These are phyloP conservation scores for Pseudocercospora crystallina DNA, from an alignment of 2,329 filamentous ascomycete species.

Conservation along the genomic window DNA sequence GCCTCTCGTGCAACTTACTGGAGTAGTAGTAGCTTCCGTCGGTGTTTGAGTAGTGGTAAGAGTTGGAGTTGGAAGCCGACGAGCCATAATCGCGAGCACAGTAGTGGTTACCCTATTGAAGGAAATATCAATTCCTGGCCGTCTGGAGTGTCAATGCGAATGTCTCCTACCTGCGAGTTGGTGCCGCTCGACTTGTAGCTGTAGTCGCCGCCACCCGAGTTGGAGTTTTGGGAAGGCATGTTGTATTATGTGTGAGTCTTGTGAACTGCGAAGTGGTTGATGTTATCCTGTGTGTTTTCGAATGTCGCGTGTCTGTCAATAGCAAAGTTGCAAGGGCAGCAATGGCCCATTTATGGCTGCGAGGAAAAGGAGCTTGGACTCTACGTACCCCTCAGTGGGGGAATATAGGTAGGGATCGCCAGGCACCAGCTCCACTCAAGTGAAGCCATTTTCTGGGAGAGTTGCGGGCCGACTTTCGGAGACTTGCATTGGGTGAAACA, in stretches of 20 bases:
- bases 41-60: slow-evolving; percentile 68
- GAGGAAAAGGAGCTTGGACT: no score
- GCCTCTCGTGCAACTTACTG: slow-evolving; percentile 53
- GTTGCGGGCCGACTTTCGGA: no score
- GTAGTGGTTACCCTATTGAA: slow-evolving; percentile 64
- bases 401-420: no score
- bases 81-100: slow-evolving; percentile 64
- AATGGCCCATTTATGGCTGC: no score
- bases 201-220: slow-evolving; percentile 46
- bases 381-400: no score
- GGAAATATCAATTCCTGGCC: background rate
- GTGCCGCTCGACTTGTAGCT: slow-evolving; percentile 52
- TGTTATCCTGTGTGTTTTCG: no score
- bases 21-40: slow-evolving; percentile 64
- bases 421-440: no score
- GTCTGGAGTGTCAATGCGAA: background rate
- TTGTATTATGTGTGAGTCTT: background rate
- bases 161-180: slow-evolving; percentile 57
- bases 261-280: background rate
- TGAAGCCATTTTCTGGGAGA: no score
- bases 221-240: slow-evolving; percentile 16
- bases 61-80: slow-evolving; percentile 56
- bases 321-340: no score
- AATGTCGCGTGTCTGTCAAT: no score
- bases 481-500: no score